Percentiles rank a stretch among this genome's conserved stretches.
Evolutionary conservation across 1,284 basidiomycete species (phyloP).

Genomic region (Boletus hoseneyae): DNA sequence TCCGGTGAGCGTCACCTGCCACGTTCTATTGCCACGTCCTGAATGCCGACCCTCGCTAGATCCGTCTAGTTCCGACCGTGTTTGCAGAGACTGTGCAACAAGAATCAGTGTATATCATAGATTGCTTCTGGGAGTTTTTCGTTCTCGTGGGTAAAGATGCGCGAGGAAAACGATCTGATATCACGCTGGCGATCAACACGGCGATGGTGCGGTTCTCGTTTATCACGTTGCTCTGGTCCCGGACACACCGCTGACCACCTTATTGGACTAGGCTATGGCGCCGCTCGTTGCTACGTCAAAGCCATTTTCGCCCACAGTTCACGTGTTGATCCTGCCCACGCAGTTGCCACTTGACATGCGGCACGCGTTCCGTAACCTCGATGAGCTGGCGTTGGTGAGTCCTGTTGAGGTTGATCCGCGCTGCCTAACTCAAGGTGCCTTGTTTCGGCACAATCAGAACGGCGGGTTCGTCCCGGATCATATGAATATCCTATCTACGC

Average conservation of each 20-base stretch:
- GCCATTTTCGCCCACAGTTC: slow-evolving; percentile 68
- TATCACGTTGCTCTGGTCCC: background rate
- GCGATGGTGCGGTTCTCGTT: slow-evolving; percentile 43
- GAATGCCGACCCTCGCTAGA: slow-evolving; percentile 21
- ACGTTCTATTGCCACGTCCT: background rate
- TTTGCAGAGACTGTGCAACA: slow-evolving; percentile 25
- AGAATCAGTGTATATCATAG: slow-evolving; percentile 56
- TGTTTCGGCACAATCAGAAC: slow-evolving; percentile 45
- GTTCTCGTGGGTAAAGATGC: slow-evolving; percentile 68
- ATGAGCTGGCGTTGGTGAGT: slow-evolving; percentile 57
- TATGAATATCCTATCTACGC: slow-evolving; percentile 68
- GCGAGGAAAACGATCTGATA: slow-evolving; percentile 54
- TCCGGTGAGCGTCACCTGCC: slow-evolving; percentile 33
- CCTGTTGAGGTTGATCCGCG: background rate
- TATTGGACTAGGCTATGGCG: slow-evolving; percentile 50
- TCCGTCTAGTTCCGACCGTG: slow-evolving; percentile 31
- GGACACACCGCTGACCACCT: background rate
- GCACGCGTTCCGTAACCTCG: slow-evolving; percentile 61
- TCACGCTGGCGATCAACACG: slow-evolving; percentile 54
- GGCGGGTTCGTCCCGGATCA: slow-evolving; percentile 59
- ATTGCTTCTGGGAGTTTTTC: slow-evolving; percentile 75
- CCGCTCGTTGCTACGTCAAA: slow-evolving; percentile 43
- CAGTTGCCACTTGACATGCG: slow-evolving; percentile 67
- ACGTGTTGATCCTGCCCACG: slow-evolving; percentile 68
- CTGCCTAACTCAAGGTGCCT: background rate